Evolutionary conservation across 805 yeast genomes (phyloP).

Genomic region (Kluyveromyces nonfermentans): DNA sequence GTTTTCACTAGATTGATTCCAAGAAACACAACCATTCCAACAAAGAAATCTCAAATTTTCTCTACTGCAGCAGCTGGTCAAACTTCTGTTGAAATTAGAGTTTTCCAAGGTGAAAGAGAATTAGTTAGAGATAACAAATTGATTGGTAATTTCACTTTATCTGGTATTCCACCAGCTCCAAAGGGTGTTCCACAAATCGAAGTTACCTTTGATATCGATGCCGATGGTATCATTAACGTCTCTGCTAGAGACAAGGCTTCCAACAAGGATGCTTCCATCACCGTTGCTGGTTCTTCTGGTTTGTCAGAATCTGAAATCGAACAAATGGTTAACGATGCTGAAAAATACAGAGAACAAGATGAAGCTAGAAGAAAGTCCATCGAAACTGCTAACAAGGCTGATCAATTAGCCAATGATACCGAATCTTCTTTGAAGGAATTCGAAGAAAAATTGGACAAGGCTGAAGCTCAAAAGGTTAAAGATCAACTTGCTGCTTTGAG

Average conservation of each 20-base stretch:
- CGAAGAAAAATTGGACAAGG: slow-evolving; percentile 45
- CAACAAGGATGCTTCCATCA: slow-evolving; percentile 88
- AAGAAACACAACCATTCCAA: slow-evolving; percentile 91
- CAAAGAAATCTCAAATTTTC: slow-evolving; percentile 93
- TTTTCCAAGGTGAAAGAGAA: slow-evolving; percentile 99
- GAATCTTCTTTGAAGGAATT: slow-evolving; percentile 77
- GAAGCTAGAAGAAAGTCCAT: slow-evolving; percentile 76
- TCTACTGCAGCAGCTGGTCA: slow-evolving; percentile 95
- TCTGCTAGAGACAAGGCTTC: slow-evolving; percentile 90
- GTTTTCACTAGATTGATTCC: slow-evolving; percentile 86
- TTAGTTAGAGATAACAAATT: slow-evolving; percentile 95
- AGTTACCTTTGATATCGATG: slow-evolving; percentile 91
- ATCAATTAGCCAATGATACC: slow-evolving; percentile 74
- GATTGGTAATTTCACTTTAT: slow-evolving; percentile 90
- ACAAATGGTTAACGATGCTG: slow-evolving; percentile 85
- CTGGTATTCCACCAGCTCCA: slow-evolving; percentile 84
- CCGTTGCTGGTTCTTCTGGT: slow-evolving; percentile 95
- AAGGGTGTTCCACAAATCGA: slow-evolving; percentile 79
- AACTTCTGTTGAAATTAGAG: slow-evolving; percentile 94
- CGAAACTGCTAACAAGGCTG: slow-evolving; percentile 71
- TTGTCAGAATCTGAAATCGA: slow-evolving; percentile 84
- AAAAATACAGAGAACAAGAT: slow-evolving; percentile 80
- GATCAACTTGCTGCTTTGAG: slow-evolving; percentile 49
- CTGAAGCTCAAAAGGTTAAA: slow-evolving; percentile 38
- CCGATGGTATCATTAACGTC: slow-evolving; percentile 95